These are phyloP conservation scores for Zangia roseola DNA, from an alignment of 768 basidiomycete genomes.

Conservation along the genomic window DNA sequence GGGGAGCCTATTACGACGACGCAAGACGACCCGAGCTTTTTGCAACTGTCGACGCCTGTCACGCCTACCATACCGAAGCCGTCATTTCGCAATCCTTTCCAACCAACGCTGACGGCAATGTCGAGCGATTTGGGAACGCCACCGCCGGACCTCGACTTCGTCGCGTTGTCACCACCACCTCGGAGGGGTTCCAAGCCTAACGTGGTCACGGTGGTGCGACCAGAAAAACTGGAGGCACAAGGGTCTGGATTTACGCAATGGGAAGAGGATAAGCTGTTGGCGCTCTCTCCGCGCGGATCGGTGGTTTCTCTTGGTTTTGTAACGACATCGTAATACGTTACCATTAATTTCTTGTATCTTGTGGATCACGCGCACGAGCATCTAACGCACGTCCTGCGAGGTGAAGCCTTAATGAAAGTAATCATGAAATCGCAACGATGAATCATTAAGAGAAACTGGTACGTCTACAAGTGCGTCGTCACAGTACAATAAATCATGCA, in stretches of 20 bases:
- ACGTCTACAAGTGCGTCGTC: constrained; percentile 16
- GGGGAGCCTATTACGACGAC: constrained; percentile 58
- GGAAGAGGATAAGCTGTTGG: constrained; percentile 21
- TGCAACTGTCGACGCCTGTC: constrained; percentile 51
- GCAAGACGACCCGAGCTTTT: constrained; percentile 59
- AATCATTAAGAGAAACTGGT: neutral
- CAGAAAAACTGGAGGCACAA: constrained; percentile 12
- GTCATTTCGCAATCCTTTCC: constrained; percentile 21
- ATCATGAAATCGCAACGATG: too few species aligned
- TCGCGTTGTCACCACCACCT: constrained; percentile 64
- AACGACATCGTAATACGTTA: constrained; percentile 34
- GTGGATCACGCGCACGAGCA: neutral
- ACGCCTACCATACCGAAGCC: constrained; percentile 28
- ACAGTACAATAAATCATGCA: constrained; percentile 49
- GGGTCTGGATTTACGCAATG: constrained; percentile 5
- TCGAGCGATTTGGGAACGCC: constrained; percentile 10
- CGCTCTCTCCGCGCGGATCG: constrained; percentile 50
- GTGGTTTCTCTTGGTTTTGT: constrained; percentile 53
- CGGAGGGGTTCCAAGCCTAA: constrained; percentile 56
- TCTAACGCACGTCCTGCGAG: too few species aligned
- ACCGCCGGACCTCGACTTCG: constrained; percentile 36
- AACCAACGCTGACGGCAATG: constrained; percentile 19
- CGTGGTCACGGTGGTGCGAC: constrained; percentile 16
- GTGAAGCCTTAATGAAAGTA: too few species aligned
- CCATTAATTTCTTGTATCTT: constrained; percentile 18